Conservation (phyloP, 176 grass and related monocot genomes). For the Zoysia japonica region DNA sequence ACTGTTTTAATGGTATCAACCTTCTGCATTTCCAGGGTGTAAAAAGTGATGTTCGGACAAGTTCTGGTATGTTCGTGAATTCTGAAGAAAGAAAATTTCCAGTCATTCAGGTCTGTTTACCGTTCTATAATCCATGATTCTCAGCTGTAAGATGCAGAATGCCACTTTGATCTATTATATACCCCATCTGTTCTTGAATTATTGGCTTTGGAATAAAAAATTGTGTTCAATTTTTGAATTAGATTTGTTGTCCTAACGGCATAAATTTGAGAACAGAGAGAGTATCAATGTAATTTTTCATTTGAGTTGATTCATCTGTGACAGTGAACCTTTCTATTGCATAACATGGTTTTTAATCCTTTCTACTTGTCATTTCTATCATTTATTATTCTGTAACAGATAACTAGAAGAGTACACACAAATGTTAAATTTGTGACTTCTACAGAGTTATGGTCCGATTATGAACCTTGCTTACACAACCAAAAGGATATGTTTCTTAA, state of each 20-base stretch:
- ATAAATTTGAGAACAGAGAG: too few species aligned
- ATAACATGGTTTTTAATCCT: not conserved
- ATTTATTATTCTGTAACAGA: constrained; percentile 9
- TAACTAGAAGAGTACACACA: not conserved
- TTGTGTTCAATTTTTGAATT: too few species aligned
- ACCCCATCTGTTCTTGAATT: too few species aligned
- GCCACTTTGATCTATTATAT: not conserved
- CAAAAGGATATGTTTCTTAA: not conserved
- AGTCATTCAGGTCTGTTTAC: constrained; percentile 68
- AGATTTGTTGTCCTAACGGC: too few species aligned
- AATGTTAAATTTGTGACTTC: constrained; percentile 12
- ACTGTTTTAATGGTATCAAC: constrained; percentile 20
- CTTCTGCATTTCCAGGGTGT: constrained; percentile 59
- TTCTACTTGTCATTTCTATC: not conserved
- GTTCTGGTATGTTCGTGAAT: constrained; percentile 93
- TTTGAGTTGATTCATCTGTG: not conserved
- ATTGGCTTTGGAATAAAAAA: too few species aligned
- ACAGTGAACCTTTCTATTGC: constrained; percentile 2
- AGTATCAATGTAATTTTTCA: too few species aligned
- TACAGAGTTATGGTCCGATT: not conserved
- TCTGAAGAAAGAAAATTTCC: constrained; percentile 65
- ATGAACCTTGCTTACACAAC: not conserved
- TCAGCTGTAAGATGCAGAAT: not conserved
- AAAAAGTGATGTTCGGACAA: constrained; percentile 92
- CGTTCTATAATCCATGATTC: not conserved